Percentiles rank a stretch among this genome's conserved stretches.
Evolutionary conservation across 495 filamentous ascomycete genomes (phyloP).

Genomic region (Margaritispora aquatica): DNA sequence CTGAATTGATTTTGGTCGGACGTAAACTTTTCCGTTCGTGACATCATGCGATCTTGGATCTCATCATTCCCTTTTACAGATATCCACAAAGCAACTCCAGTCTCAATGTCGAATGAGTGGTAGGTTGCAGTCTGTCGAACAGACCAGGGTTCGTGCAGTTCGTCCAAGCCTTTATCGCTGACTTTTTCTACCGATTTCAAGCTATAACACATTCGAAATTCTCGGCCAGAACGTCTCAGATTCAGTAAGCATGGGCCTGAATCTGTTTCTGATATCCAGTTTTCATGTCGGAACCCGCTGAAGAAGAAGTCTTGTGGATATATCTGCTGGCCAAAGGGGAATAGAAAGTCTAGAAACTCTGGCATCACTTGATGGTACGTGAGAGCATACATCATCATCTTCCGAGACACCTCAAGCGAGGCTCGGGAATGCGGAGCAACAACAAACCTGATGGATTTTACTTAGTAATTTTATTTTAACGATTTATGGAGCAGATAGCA

Average conservation of each 20-base stretch:
- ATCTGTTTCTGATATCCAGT: constrained; percentile 14
- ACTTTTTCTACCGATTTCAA: constrained; percentile 36
- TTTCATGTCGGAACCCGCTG: constrained; percentile 7
- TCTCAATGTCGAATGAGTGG: constrained; percentile 39
- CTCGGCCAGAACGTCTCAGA: constrained; percentile 34
- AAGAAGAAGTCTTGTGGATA: constrained; percentile 27
- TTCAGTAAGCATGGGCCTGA: constrained; percentile 23
- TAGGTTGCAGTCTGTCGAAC: constrained; percentile 35
- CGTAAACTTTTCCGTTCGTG: not conserved
- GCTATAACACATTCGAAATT: constrained; percentile 36
- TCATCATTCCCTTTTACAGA: constrained; percentile 36
- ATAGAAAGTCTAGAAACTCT: constrained; percentile 36
- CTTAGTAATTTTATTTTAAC: too few relatives aligned
- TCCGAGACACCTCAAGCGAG: constrained; percentile 22
- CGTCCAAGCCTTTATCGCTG: not conserved
- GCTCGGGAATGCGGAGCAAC: constrained; percentile 26
- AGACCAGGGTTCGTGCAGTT: constrained; percentile 34
- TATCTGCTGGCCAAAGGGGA: constrained; percentile 35
- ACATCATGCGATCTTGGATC: too few relatives aligned
- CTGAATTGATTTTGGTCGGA: not conserved
- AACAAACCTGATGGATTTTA: too few relatives aligned
- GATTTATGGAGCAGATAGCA: too few relatives aligned
- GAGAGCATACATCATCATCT: constrained; percentile 30
- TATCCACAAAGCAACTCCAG: constrained; percentile 31
- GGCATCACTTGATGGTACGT: constrained; percentile 40